These are phyloP conservation scores for Neoboletus brunneissimus DNA, from an alignment of 768 basidiomycete species.

Conservation along the genomic window DNA sequence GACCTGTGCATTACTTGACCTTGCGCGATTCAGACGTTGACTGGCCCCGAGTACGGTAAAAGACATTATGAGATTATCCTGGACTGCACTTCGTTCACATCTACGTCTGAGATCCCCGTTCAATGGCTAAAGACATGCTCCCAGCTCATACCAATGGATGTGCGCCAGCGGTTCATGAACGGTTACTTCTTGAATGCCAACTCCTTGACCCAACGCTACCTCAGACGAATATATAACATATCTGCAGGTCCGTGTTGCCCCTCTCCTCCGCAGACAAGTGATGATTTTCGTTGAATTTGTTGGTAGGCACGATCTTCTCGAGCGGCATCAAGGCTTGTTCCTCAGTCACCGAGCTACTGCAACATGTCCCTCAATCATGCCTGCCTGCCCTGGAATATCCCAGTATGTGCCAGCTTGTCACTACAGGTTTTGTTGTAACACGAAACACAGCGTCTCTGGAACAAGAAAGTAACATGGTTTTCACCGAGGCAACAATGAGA, in stretches of 20 bases:
- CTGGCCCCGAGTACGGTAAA: slow-evolving; percentile 43
- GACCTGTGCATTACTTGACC: neutral
- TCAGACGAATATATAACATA: slow-evolving; percentile 75
- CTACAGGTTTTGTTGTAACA: slow-evolving; percentile 8
- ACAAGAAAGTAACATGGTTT: slow-evolving; percentile 51
- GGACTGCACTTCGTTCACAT: slow-evolving; percentile 77
- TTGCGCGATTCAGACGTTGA: slow-evolving; percentile 45
- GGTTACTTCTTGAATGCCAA: slow-evolving; percentile 77
- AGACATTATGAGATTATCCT: slow-evolving; percentile 68
- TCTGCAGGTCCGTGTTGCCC: slow-evolving; percentile 40
- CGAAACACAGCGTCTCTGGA: slow-evolving; percentile 54
- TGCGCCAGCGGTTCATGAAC: slow-evolving; percentile 56
- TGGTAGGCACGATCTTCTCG: slow-evolving; percentile 50
- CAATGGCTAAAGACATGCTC: slow-evolving; percentile 79
- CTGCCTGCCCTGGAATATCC: slow-evolving; percentile 51
- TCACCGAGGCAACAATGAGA: slow-evolving; percentile 66
- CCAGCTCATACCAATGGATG: slow-evolving; percentile 70
- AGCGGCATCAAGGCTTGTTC: slow-evolving; percentile 57
- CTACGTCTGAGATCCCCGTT: slow-evolving; percentile 73
- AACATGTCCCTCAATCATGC: slow-evolving; percentile 49
- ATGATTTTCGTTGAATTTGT: neutral
- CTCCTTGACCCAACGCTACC: slow-evolving; percentile 62
- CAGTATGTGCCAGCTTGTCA: slow-evolving; percentile 38
- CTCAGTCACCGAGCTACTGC: slow-evolving; percentile 58
- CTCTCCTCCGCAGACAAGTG: neutral